Evolutionary conservation across 129 eudicot species (phyloP).

Genomic region (Escallonia herrerae): DNA sequence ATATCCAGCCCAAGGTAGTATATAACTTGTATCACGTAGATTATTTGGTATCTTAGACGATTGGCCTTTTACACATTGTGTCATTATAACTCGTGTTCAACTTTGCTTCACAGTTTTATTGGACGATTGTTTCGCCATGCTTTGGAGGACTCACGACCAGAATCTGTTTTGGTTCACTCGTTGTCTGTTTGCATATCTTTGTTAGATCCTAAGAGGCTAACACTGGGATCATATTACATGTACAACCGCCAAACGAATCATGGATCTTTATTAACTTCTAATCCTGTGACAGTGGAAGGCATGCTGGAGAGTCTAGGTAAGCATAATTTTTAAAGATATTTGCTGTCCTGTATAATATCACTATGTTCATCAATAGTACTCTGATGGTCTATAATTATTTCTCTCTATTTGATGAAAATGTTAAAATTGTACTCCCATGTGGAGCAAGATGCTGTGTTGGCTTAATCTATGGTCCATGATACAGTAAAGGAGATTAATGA

Average conservation of each 20-base stretch:
- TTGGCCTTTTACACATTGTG: no score
- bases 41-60: no score
- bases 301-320: constrained; percentile 88
- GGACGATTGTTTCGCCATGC: constrained; percentile 80
- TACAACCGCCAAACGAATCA: constrained; percentile 59
- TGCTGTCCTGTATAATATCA: no score
- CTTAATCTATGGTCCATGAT: no score
- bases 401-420: no score
- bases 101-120: constrained; percentile 47
- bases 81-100: no score
- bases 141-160: constrained; percentile 75
- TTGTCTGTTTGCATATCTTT: constrained; percentile 78
- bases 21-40: background rate
- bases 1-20: constrained; percentile 89
- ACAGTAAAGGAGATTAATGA: no score
- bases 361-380: no score
- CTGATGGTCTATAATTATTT: no score
- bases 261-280: constrained; percentile 51
- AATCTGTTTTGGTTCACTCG: constrained; percentile 80
- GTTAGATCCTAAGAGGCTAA: constrained; percentile 82
- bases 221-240: constrained; percentile 61
- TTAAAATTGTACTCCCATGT: no score
- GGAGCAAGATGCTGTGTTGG: no score
- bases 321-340: background rate
- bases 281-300: constrained; percentile 88